Conservation (phyloP, 2,329 filamentous ascomycete genomes). For the Lecanicillium sp. region DNA sequence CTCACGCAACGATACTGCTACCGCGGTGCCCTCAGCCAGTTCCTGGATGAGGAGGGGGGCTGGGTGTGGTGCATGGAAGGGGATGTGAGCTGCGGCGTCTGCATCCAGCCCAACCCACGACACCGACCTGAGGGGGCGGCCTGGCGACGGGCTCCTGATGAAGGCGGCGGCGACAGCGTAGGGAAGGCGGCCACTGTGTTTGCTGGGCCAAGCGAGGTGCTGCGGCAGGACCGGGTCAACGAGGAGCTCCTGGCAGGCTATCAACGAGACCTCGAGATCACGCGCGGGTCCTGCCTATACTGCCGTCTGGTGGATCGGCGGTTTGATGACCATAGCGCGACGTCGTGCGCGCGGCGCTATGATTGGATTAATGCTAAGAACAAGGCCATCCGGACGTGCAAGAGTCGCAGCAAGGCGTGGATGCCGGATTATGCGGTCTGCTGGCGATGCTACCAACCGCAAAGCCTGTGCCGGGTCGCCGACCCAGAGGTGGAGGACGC, state of each 20-base stretch:
- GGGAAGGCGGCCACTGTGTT: neutral
- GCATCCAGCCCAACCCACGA: neutral
- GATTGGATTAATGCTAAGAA: neutral
- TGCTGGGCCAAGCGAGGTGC: neutral
- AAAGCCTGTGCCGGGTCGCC: neutral
- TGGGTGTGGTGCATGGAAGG: constrained; percentile 10
- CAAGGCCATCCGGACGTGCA: neutral
- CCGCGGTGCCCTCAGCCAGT: constrained; percentile 7
- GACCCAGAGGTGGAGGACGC: neutral
- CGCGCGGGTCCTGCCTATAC: neutral
- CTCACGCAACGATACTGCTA: constrained; percentile 7
- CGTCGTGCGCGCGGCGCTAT: neutral
- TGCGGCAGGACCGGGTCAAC: neutral
- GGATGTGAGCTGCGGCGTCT: neutral
- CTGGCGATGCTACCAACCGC: constrained; percentile 1
- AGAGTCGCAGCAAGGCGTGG: neutral
- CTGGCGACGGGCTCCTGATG: neutral
- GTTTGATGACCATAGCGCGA: neutral
- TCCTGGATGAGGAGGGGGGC: constrained; percentile 1
- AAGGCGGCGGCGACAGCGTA: neutral
- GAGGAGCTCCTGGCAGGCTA: neutral
- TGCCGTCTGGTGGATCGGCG: neutral
- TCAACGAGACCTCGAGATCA: neutral
- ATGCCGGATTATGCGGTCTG: neutral
- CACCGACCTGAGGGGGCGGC: neutral